Evolutionary conservation across 805 yeast genomes (phyloP), one percentile per base, ranked within the genome.

Genomic region (Sungouiella blattae): DNA sequence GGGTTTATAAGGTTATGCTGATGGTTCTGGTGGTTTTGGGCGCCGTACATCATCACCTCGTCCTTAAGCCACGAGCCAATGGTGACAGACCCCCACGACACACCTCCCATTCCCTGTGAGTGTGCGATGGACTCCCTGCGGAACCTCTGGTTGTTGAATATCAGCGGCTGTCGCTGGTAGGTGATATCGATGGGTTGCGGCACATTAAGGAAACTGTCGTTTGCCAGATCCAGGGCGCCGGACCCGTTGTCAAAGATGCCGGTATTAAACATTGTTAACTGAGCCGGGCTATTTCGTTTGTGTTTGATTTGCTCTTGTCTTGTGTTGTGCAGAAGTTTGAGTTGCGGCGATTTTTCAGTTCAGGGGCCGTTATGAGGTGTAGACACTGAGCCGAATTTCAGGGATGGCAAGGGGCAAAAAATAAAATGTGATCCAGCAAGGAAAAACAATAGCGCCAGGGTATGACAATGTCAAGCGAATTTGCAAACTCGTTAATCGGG

Each of bases 71-170:
- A 91, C 11, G 93, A 81, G 11, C 97, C 97, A 20, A 91, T 88
- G 18, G 95, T 83, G 38, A 89, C 78, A 3, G 95, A 88, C 15
- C 98, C 98, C 96, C 97, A 91, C 6, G 95, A 83, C 22, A 91
- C 85, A 30, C 98, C 98, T 28, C 98, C 98, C 82, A 93, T 86
- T 8, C 98, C 98, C 57, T 87, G 96, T 2, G 96, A 83, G 58
- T 91, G 98, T 20, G 97, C 96, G 39, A 93, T 79, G 39, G 89
- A 80, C 52, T 91, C 98, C 45, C 97, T 72, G 54, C 95, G 77
- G 44, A 88, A 75, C 44, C 70, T 50, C 24, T 58, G 56, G 41
- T 50, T 54, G 50, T 62, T 64, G 46, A 67, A 62, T 27, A 66
- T 62, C 13, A 68, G 58, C 28, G 63, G 64, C 37, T 65, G 66